Evolutionary conservation across 2,329 filamentous ascomycete species (phyloP), one percentile per base, ranked within the genome.

Genomic region (Phaeosphaeria sp.): DNA sequence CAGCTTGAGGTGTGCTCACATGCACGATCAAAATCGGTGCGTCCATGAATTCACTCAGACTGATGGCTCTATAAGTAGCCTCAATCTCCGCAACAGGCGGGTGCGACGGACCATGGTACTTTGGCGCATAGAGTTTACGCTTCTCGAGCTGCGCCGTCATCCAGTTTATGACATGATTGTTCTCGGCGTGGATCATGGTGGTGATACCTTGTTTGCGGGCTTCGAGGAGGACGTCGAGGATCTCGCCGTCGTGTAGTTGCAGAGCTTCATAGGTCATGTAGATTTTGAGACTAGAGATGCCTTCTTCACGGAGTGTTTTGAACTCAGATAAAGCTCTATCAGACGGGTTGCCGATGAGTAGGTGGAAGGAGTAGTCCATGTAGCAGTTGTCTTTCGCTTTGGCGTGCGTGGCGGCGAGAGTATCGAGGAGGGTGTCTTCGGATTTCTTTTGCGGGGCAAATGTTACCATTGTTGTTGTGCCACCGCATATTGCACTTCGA

Each of bases 121-220:
- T 82, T 0, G 83, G 83, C 2, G 78, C 82, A 46, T 81, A 80
- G 4, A 83, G 68, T 21, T 79, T 76, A 27, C 77, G 75, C 48
- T 80, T 78, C 59, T 85, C 83, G 15, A 85, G 79, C 52, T 83
- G 81, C 39, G 79, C 77, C 1, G 83, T 85, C 58, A 85, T 81
- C 83, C 82, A 85, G 50, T 83, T 78, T 36, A 85, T 81, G 18
- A 85, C 79, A 53, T 84, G 81, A 22, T 81, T 81, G 59, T 85
- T 85, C 63, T 85, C 83, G 1, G 83, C 82, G 60, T 85, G 83
- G 43, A 86, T 80, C 80, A 85, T 85, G 20, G 84, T 86, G 11
- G 83, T 78, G 48, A 86, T 83, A 21, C 76, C 69, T 53, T 80
- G 78, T 72, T 72, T 78, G 52, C 63, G 77, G 57, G 71, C 78